Evolutionary conservation across 2,329 filamentous ascomycete species (phyloP).

Genomic region (Paraphoma chrysanthemicola): DNA sequence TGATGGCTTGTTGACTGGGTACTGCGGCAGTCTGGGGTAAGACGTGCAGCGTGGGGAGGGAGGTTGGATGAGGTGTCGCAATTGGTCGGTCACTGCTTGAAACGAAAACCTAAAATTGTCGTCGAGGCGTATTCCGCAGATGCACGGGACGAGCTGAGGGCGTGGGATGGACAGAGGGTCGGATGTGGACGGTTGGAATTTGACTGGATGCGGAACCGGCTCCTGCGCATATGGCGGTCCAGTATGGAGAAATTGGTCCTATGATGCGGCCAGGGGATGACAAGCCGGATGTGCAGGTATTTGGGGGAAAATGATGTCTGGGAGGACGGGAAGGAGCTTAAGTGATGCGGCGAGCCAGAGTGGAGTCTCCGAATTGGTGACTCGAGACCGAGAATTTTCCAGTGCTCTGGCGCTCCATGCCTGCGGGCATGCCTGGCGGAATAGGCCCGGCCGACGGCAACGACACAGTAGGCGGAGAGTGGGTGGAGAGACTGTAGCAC

Average conservation of each 20-base stretch:
- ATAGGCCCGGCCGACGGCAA: conserved; percentile 21
- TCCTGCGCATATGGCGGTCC: conserved; percentile 35
- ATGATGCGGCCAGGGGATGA: conserved; percentile 4
- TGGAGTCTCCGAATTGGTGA: conserved; percentile 35
- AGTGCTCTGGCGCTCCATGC: conserved; percentile 21
- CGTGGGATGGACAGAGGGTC: conserved; percentile 31
- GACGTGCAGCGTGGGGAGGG: conserved; percentile 37
- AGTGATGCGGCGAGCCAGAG: conserved; percentile 27
- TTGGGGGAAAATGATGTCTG: conserved; percentile 13
- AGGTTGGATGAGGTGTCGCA: conserved; percentile 20
- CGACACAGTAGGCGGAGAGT: conserved; percentile 5
- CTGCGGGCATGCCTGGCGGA: conserved; percentile 17
- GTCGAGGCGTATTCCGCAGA: conserved; percentile 30
- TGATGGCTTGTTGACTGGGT: conserved; percentile 13
- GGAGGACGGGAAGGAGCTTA: conserved; percentile 28
- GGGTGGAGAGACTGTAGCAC: no score
- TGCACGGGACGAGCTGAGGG: conserved; percentile 29
- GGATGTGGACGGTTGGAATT: conserved; percentile 18
- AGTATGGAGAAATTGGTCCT: conserved; percentile 3
- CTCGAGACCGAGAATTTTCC: conserved; percentile 36
- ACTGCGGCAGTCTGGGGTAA: conserved; percentile 36
- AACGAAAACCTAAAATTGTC: conserved; percentile 29
- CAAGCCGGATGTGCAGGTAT: conserved; percentile 4
- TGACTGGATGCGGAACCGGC: conserved; percentile 23
- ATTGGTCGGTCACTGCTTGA: conserved; percentile 35